These are phyloP conservation scores for Narthecium ossifragum DNA, from an alignment of 106 monocot species.

Conservation along the genomic window DNA sequence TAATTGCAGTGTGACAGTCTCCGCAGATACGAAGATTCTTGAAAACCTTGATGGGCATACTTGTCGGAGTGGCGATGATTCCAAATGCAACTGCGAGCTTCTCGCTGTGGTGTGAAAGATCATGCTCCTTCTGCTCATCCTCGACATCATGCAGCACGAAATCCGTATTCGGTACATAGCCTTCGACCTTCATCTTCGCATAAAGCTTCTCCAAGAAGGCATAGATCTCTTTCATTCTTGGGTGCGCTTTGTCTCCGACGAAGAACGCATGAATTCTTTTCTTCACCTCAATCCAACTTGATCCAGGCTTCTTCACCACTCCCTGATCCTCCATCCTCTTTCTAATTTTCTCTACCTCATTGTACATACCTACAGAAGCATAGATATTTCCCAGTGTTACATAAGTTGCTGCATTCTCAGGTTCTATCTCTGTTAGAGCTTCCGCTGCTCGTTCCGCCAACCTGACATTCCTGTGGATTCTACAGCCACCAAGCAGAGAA, in stretches of 20 bases:
- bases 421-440: conserved; percentile 58
- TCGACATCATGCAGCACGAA: conserved; percentile 60
- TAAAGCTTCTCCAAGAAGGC: conserved; percentile 26
- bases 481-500: conserved; percentile 55
- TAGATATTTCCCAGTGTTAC: conserved; percentile 71
- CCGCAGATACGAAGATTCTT: conserved; percentile 38
- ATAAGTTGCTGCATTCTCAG: conserved; percentile 64
- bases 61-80: conserved; percentile 18
- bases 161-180: conserved; percentile 33
- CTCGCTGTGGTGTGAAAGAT: conserved; percentile 40
- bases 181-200: conserved; percentile 44
- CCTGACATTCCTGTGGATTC: conserved; percentile 34
- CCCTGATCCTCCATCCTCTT: conserved; percentile 28
- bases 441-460: conserved; percentile 46
- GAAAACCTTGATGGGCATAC: conserved; percentile 25
- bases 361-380: conserved; percentile 37
- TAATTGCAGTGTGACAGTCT: conserved; percentile 32
- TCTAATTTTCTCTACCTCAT: conserved; percentile 43
- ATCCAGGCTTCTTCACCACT: conserved; percentile 49
- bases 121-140: conserved; percentile 55
- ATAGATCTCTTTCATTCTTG: conserved; percentile 28
- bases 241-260: conserved; percentile 42
- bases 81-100: conserved; percentile 37
- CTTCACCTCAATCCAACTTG: conserved; percentile 56
- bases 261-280: conserved; percentile 39